Evolutionary conservation across 2,329 filamentous ascomycete genomes (phyloP), one percentile per base, ranked within the genome.

Genomic region (Sporothrix protearum): DNA sequence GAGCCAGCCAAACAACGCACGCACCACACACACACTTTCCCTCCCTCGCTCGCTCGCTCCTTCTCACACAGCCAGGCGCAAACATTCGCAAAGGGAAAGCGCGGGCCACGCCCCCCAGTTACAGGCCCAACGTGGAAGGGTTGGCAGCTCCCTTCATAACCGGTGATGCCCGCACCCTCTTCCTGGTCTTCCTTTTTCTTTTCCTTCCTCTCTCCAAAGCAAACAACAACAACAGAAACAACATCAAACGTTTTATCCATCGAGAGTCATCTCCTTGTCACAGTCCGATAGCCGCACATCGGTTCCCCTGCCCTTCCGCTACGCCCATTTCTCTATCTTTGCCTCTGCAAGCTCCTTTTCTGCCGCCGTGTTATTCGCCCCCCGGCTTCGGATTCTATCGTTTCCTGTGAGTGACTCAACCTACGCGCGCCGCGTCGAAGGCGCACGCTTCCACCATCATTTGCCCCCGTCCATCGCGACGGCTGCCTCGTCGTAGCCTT

Each of bases 191-290:
- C 77, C 79, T 75, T 75, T 78, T 77, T 75, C 78, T 77, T 78
- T 79, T 76, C 76, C 78, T 79, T 73, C 33, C 33, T 59, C 68
- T 72, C 71, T 57, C 69, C 70, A 82, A 83, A 83, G 80, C 82
- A 85, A 84, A 82, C 85, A 85, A 82, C 80, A 81, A 80, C 77
- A 82, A 81, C 78, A 78, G 45, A 78, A 79, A 78, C 73, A 76
- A 77, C 77, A 79, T 77, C 78, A 78, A 79, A 80, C 78, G 80
- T 81, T 82, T 83, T 81, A 61, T 67, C 78, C 78, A 83, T 80
- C 80, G 81, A 86, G 85, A 86, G 83, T 86, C 79, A 81, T 82
- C 83, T 83, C 81, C 82, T 73, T 83, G 86, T 88, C 86, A 86
- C 86, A 86, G 86, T 85, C 83, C 82, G 85, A 85, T 85, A 80